Conservation (phyloP, 1,139 yeast genomes). For the Sporopachydermia cereana region DNA sequence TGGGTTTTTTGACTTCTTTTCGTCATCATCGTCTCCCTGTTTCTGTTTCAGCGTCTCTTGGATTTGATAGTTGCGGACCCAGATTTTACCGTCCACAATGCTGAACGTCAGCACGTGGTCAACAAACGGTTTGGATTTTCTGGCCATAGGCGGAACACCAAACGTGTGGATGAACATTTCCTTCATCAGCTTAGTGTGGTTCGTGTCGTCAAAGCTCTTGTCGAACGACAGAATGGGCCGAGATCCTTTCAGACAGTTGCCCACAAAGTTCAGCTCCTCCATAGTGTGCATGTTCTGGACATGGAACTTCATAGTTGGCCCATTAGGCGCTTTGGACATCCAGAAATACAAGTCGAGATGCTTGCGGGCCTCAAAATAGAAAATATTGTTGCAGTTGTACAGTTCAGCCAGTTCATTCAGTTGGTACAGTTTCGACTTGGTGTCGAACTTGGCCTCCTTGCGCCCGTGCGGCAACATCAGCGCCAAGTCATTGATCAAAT, state of each 20-base stretch:
- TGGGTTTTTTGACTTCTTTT: constrained; percentile 20
- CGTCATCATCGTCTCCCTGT: constrained; percentile 35
- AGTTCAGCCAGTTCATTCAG: constrained; percentile 93
- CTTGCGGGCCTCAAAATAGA: constrained; percentile 93
- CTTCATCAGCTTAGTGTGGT: constrained; percentile 65
- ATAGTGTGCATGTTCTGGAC: constrained; percentile 91
- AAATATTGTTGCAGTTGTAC: constrained; percentile 90
- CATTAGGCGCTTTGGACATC: constrained; percentile 95
- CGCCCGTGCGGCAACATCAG: constrained; percentile 86
- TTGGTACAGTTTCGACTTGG: constrained; percentile 79
- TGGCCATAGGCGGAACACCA: constrained; percentile 95
- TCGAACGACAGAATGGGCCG: constrained; percentile 94
- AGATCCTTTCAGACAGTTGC: constrained; percentile 91
- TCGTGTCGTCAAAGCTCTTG: constrained; percentile 49
- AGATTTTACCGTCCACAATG: constrained; percentile 84
- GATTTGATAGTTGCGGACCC: constrained; percentile 95
- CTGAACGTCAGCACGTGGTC: constrained; percentile 93
- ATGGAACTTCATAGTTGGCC: constrained; percentile 91
- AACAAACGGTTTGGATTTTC: constrained; percentile 87
- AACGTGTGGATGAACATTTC: constrained; percentile 79
- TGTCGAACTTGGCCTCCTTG: constrained; percentile 92
- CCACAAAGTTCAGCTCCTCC: constrained; percentile 92
- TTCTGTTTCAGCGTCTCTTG: constrained; percentile 50
- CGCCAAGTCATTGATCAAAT: constrained; percentile 72
- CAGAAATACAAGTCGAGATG: constrained; percentile 92